Base-by-base conservation (phyloP, 208 protist genomes). In the Lotmaria passim region DNA sequence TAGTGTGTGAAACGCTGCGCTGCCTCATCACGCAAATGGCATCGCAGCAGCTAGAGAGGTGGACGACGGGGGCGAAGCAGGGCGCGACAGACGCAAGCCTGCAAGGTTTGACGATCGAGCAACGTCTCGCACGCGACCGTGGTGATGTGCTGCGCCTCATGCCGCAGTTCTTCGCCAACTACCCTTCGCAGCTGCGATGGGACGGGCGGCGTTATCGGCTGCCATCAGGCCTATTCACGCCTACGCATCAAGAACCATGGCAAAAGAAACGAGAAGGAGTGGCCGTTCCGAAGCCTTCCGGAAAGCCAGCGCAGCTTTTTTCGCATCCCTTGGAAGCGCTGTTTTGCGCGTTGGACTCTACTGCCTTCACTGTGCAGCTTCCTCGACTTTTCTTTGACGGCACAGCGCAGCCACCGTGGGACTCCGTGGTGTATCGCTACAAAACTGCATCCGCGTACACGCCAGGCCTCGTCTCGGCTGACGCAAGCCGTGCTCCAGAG, bases 261-360 rank as follows among this genome's bases (percentile, higher is more conserved):
- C 30, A 51, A 12, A n/a, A n/a, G n/a, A n/a, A n/a, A n/a, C n/a
- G n/a, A n/a, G 19, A 11, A 38, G 46, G 19, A 14, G 19, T 15
- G n/a, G 6, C 5, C 23, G 10, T 34, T 8, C 55, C 24, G 21
- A 44, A 2, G n/a, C 21, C 7, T 10, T 28, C 24, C 19, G 19
- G 7, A 10, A 58, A 41, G 47, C 14, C 48, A 19, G 39, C 36
- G 33, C 36, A 31, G 0, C 28, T 51, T 48, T 73, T 73, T 23
- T 56, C 74, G 24, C 83, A 89, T 53, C 83, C 83, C 11, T 57
- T 86, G 6, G 77, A 89, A 46, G 75, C 77, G 6, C 64, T 89
- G 5, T 69, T 89, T n/a, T 39, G 50, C 15, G 46, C 67, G 14
- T 15, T 89, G 2, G 24, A 59, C 43, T 63, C 64, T 4, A 59